Percentiles rank a stretch among this genome's conserved stretches.
Conservation (phyloP, 106 monocot genomes). For the Agapanthus africanus region DNA sequence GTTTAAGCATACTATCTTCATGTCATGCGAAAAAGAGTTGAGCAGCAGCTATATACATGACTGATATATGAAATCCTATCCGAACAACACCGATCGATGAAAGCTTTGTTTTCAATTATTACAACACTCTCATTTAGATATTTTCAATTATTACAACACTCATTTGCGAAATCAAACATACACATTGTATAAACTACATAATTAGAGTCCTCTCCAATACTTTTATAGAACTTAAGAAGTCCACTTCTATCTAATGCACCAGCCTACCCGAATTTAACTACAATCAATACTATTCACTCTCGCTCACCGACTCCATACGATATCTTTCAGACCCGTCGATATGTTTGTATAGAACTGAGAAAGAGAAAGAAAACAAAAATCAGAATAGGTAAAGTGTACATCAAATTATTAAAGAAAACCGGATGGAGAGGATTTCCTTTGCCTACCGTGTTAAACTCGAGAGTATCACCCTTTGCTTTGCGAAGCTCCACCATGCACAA, state of each 20-base stretch:
- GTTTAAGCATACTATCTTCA: too few species aligned
- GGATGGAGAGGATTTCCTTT: background rate
- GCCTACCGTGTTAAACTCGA: slow-evolving; percentile 60
- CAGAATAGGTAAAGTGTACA: background rate
- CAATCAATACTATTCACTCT: background rate
- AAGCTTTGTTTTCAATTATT: too few species aligned
- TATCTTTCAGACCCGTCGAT: slow-evolving; percentile 2
- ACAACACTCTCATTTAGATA: too few species aligned
- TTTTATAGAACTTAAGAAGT: too few species aligned
- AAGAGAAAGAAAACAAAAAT: background rate
- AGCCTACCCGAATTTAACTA: too few species aligned
- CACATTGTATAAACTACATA: background rate
- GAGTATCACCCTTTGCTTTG: slow-evolving; percentile 57
- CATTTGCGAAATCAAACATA: background rate
- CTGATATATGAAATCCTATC: too few species aligned
- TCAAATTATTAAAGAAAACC: background rate
- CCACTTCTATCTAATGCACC: too few species aligned
- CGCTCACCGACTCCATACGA: background rate
- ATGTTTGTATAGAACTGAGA: slow-evolving; percentile 10
- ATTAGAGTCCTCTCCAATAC: too few species aligned
- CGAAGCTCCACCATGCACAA: slow-evolving; percentile 75
- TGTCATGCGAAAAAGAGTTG: too few species aligned
- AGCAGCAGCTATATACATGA: too few species aligned
- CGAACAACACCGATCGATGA: too few species aligned
- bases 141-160: background rate